Evolutionary conservation across 495 filamentous ascomycete species (phyloP), one percentile per base, ranked within the genome.

Genomic region (Pyronema domesticum): DNA sequence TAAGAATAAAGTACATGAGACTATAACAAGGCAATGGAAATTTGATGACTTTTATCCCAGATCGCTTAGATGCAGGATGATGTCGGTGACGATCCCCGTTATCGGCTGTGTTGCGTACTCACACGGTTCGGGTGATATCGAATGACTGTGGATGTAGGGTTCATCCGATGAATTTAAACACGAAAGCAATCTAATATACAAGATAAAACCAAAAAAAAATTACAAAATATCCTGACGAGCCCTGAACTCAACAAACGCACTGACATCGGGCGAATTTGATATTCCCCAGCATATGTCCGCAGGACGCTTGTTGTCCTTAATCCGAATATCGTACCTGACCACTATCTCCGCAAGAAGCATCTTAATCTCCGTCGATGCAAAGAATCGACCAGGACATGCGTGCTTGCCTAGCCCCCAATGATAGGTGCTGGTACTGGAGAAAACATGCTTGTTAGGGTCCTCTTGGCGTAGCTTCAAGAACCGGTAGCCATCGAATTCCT

Each of bases 311-410:
- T 17, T 17, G 15, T 42, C 39, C 39, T 42, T 42, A 3, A 17
- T 42, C 11, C 39, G 39, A 5, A 75, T 56, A 44, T 78, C 74
- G 61, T 74, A 77, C 51, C 66, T 63, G 35, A 73, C 45, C 8
- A 77, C 40, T 1, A 75, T 58, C 53, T 61, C 56, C 7, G 66
- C 57, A 7, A 78, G 60, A 4, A 72, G 56, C 45, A 74, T 50
- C 66, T 77, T 75, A 55, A 77, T 69, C 61, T 72, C 69, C 60
- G 71, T 59, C n/a, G 57, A 61, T 8, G 71, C 74, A 65, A 77
- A 74, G 65, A 76, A 77, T n/a, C 74, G 66, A 13, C 74, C 74
- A 2, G 74, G 73, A 53, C 76, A 78, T 6, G 72, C 72, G 59
- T 75, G 70, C 47, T 65, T 68, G n/a, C 77, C 77, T 11, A 69